Conservation (phyloP, 345 rosid species). For the Triadica sebifera region DNA sequence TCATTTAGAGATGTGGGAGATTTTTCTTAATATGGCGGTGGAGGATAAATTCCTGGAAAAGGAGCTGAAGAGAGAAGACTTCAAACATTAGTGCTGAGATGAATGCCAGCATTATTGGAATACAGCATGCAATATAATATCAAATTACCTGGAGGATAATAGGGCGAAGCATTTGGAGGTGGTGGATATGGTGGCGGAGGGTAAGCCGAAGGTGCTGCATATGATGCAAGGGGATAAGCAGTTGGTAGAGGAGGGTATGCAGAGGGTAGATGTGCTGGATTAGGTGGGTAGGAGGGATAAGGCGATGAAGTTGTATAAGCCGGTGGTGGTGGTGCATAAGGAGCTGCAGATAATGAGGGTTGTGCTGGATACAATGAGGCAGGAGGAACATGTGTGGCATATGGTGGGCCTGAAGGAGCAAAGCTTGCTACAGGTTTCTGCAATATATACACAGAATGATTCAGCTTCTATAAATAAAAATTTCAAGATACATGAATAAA, state of each 20-base stretch:
- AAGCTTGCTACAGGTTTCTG: conserved; percentile 44
- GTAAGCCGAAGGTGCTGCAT: conserved; percentile 26
- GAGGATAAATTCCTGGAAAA: conserved; percentile 55
- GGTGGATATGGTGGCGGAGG: conserved; percentile 31
- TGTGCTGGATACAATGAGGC: conserved; percentile 14
- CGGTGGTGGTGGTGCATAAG: conserved; percentile 26
- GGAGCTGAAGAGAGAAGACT: conserved; percentile 40
- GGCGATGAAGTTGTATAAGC: conserved; percentile 24
- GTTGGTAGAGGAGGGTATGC: conserved; percentile 26
- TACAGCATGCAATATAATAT: not conserved
- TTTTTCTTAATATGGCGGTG: conserved; percentile 49
- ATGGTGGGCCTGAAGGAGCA: conserved; percentile 48
- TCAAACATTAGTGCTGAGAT: not conserved
- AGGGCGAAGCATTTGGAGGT: conserved; percentile 42
- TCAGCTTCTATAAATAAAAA: not conserved
- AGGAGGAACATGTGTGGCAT: conserved; percentile 15
- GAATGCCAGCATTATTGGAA: not conserved
- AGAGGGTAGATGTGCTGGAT: conserved; percentile 31
- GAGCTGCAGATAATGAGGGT: conserved; percentile 17
- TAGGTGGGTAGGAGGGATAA: conserved; percentile 23
- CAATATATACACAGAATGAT: conserved; percentile 13
- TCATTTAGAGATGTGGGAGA: not conserved
- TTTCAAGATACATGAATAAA: not conserved
- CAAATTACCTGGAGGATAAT: conserved; percentile 50
- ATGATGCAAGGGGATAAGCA: conserved; percentile 24